A percentile compares a stretch with the other conserved stretches of the same genome.
Conservation (phyloP, 192 early-diverging fungal genomes). For the Funneliformis geosporum region DNA sequence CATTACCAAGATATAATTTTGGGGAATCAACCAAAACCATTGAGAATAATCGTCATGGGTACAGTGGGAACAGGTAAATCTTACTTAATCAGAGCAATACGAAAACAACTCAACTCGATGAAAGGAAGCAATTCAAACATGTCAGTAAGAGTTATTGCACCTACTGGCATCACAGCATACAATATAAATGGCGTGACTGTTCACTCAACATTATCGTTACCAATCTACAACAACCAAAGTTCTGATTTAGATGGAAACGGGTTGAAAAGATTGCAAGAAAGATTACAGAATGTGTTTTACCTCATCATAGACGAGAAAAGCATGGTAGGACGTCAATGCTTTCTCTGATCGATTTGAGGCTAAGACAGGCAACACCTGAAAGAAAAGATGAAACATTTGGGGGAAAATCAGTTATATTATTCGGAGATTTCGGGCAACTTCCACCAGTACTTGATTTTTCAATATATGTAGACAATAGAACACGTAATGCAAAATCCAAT, state of each 20-base stretch:
- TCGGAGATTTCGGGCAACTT: not conserved
- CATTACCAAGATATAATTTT: not conserved
- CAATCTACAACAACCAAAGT: not conserved
- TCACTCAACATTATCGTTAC: not conserved
- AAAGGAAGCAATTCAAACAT: not conserved
- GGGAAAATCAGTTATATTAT: not conserved
- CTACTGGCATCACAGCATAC: not conserved
- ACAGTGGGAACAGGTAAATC: not conserved
- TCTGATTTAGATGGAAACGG: not conserved
- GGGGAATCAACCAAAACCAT: not conserved
- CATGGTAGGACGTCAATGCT: not conserved
- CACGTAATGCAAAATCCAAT: not conserved
- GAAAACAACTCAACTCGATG: not conserved
- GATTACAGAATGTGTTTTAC: not conserved
- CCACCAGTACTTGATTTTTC: not conserved
- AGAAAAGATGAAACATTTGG: not conserved
- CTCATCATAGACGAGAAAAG: constrained; percentile 4
- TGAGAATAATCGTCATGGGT: not conserved
- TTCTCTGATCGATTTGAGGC: not conserved
- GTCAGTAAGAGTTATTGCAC: not conserved
- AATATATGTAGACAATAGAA: too few relatives aligned
- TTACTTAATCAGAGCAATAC: not conserved
- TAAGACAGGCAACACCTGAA: not conserved
- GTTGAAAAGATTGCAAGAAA: not conserved
- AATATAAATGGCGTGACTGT: not conserved